Percentiles rank a stretch among this genome's conserved stretches.
Conservation (phyloP, 169 alveolate species). For the Theileria parva region DNA sequence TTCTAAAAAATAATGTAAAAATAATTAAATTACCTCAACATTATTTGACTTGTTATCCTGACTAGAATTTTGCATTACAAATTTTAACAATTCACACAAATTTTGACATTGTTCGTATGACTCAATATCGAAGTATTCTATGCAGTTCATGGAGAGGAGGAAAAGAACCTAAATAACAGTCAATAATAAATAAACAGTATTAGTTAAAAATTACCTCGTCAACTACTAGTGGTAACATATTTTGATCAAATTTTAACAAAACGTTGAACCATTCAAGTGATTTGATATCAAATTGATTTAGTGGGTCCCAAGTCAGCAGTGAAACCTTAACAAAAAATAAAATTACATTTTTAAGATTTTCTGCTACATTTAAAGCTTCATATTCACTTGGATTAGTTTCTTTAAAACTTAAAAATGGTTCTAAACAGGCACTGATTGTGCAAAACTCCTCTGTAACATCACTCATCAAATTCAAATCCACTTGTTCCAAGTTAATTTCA, state of each 20-base stretch:
- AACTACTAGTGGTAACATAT: slow-evolving; percentile 16
- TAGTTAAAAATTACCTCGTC: slow-evolving; percentile 23
- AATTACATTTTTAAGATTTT: slow-evolving; percentile 20
- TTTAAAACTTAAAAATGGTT: slow-evolving; percentile 1
- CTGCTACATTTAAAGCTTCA: slow-evolving; percentile 3
- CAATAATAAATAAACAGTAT: background rate
- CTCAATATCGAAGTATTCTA: slow-evolving; percentile 42
- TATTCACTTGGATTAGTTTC: background rate
- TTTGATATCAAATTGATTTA: background rate
- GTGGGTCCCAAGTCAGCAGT: slow-evolving; percentile 47
- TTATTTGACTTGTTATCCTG: background rate
- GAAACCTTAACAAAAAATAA: slow-evolving; percentile 25
- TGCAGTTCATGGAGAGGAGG: slow-evolving; percentile 33
- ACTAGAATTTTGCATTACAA: slow-evolving; percentile 18
- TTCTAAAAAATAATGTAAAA: slow-evolving; percentile 9
- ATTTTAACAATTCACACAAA: slow-evolving; percentile 7
- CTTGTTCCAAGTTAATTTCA: background rate
- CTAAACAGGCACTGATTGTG: background rate
- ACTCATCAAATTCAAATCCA: slow-evolving; percentile 10
- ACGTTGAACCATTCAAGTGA: slow-evolving; percentile 46
- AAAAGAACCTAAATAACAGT: background rate
- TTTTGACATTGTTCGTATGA: background rate
- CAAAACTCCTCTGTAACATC: slow-evolving; percentile 21
- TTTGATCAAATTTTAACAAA: slow-evolving; percentile 20
- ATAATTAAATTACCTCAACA: slow-evolving; percentile 14